These are phyloP conservation scores for Diaporthe humulicola DNA, from an alignment of 2,329 filamentous ascomycete genomes.

Conservation along the genomic window DNA sequence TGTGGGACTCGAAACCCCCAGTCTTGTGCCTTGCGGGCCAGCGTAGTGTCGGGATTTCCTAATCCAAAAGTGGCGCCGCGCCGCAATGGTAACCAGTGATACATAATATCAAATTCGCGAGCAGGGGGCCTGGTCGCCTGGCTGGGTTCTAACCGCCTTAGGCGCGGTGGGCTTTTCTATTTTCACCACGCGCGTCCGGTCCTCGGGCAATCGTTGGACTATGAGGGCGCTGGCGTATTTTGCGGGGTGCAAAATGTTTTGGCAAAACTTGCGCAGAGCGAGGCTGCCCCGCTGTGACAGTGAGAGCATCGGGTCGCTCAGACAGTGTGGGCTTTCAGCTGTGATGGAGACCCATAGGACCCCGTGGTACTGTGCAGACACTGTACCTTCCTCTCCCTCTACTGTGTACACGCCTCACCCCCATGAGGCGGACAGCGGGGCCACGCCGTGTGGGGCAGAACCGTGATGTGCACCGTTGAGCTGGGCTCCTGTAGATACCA, in stretches of 20 bases:
- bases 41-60: slow-evolving; percentile 24
- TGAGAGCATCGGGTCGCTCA: slow-evolving; percentile 16
- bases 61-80: slow-evolving; percentile 11
- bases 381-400: neutral
- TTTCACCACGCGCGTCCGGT: slow-evolving; percentile 30
- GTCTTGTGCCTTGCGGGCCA: slow-evolving; percentile 21
- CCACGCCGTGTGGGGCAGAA: slow-evolving; percentile 7
- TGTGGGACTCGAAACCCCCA: slow-evolving; percentile 29
- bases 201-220: slow-evolving; percentile 9
- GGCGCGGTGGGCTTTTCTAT: slow-evolving; percentile 27
- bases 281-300: slow-evolving; percentile 12
- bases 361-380: neutral
- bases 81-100: neutral
- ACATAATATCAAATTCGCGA: slow-evolving; percentile 9
- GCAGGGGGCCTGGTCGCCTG: slow-evolving; percentile 3
- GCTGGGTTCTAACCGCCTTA: slow-evolving; percentile 24
- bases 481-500: slow-evolving; percentile 8
- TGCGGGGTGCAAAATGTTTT: slow-evolving; percentile 22
- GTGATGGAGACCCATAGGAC: slow-evolving; percentile 6
- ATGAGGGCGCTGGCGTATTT: slow-evolving; percentile 4
- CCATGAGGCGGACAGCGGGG: slow-evolving; percentile 13
- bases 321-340: slow-evolving; percentile 33
- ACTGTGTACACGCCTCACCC: neutral
- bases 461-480: slow-evolving; percentile 15
- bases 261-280: slow-evolving; percentile 27